Base-by-base conservation (phyloP, 1,284 basidiomycete species). In the Fomitopsis betulina region DNA sequence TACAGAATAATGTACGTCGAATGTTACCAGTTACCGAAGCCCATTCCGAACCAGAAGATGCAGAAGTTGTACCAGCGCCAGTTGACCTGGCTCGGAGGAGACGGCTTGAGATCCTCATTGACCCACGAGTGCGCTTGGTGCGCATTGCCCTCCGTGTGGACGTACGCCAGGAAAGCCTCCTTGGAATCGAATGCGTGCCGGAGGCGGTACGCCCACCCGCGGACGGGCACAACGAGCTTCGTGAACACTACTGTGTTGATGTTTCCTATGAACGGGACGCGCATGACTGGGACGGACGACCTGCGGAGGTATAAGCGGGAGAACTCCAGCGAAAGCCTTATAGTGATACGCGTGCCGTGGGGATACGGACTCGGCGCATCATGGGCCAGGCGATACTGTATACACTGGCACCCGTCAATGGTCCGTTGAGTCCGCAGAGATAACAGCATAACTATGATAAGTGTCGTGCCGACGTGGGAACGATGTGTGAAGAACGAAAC, bases 1-100 rank as follows among this genome's bases (percentile, higher is more conserved):
- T 17, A 9, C 49, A 8, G 33, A 45, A 25, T n/a, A 40, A n/a
- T 15, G 13, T 15, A 21, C 3, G 10, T 35, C 4, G 4, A 30
- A 33, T 56, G 60, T 35, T 19, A 65, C 65, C 65, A 67, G 50
- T 67, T 65, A 12, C 64, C 65, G 42, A 67, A 67, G 27, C 65
- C 65, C 59, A 67, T 60, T 2, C 65, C 64, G 52, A 67, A 65
- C 65, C 65, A 67, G 57, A 67, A 67, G 38, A 63, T 43, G 51
- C 65, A 67, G 59, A 67, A 67, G 58, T 67, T 60, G 54, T 65
- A 63, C 63, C 62, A 65, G 17, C 42, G 40, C 65, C 65, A 67
- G 50, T 67, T 67, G 19, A 63, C 54, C 62, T 62, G 64, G 19
- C 58, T 57, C 15, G 62, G 64, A 1, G 64, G 65, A n/a, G 65